phyloP scores from a whole-genome alignment of 2,329 filamentous ascomycete species.

The Neurospora crassa region DNA sequence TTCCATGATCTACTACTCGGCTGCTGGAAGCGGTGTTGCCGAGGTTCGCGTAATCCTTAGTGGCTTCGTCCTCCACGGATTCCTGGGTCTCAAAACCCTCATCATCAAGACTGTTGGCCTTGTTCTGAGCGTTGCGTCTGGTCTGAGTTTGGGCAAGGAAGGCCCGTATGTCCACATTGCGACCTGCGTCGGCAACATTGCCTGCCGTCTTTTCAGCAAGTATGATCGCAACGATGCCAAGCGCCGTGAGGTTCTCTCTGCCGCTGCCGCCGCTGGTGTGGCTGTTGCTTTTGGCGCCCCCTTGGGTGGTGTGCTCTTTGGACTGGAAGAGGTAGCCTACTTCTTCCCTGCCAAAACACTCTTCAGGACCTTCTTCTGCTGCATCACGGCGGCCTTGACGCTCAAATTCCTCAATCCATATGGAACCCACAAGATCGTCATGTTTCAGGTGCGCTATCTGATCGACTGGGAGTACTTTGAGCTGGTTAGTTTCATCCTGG shows the following conservation, averaged over 20 bases:
- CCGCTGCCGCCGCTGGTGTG: constrained; percentile 82
- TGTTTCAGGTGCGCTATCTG: constrained; percentile 88
- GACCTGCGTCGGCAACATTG: constrained; percentile 89
- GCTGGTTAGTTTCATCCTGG: constrained; percentile 71
- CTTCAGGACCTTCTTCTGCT: constrained; percentile 97
- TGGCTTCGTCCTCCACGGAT: constrained; percentile 93
- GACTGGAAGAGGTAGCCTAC: constrained; percentile 89
- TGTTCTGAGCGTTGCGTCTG: constrained; percentile 82
- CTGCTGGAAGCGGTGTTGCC: constrained; percentile 89
- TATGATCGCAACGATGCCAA: constrained; percentile 94
- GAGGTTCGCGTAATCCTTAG: constrained; percentile 98
- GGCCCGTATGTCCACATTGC: constrained; percentile 96
- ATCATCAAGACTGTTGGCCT: constrained; percentile 76
- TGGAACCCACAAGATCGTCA: constrained; percentile 89
- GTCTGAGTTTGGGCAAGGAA: constrained; percentile 89
- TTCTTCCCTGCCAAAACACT: constrained; percentile 97
- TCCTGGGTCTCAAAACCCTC: constrained; percentile 80
- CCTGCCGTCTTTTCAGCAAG: constrained; percentile 86
- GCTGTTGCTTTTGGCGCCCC: constrained; percentile 92
- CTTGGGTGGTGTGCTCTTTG: constrained; percentile 79
- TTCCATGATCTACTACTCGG: constrained; percentile 90
- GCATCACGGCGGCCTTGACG: constrained; percentile 82
- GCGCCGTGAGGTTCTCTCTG: constrained; percentile 84
- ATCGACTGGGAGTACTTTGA: constrained; percentile 94
- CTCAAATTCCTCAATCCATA: constrained; percentile 95